phyloP scores from a whole-genome alignment of 169 alveolate species.

The Cryptosporidium muris region DNA sequence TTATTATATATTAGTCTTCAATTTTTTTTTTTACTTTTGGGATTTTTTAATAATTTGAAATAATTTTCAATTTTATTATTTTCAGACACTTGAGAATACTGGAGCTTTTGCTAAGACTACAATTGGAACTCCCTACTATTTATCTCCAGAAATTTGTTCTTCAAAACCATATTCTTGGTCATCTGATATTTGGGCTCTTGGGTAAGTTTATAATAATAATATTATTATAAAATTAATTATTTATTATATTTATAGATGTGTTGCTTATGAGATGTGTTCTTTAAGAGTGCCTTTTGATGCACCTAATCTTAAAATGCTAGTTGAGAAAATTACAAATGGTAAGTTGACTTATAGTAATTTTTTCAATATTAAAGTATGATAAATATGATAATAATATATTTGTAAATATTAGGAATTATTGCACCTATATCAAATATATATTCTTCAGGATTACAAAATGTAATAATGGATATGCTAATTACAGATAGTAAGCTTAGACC shows the following conservation, averaged over 20 bases:
- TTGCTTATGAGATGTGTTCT: constrained; percentile 89
- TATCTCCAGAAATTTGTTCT: constrained; percentile 97
- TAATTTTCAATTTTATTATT: background rate
- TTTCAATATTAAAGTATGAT: background rate
- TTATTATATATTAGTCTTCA: too few relatives aligned
- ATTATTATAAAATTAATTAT: background rate
- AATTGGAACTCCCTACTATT: constrained; percentile 99
- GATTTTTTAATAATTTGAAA: background rate
- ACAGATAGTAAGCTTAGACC: constrained; percentile 53
- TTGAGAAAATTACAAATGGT: constrained; percentile 80
- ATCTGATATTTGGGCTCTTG: constrained; percentile 99
- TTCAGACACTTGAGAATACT: constrained; percentile 89
- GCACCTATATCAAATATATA: constrained; percentile 35
- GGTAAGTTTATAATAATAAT: constrained; percentile 81
- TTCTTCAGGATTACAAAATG: constrained; percentile 24
- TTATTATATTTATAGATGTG: constrained; percentile 71
- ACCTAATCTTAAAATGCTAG: constrained; percentile 84
- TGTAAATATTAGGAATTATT: constrained; percentile 6
- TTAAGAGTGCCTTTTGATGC: constrained; percentile 90
- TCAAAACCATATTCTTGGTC: constrained; percentile 83
- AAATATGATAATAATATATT: background rate
- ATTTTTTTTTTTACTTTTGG: too few relatives aligned
- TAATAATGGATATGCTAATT: constrained; percentile 59
- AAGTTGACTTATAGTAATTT: background rate
- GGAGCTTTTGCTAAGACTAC: constrained; percentile 94